A percentile compares a stretch with the other conserved stretches of the same genome.
Conservation (phyloP, 148 eudicot species). For the Amaranthus palmeri region DNA sequence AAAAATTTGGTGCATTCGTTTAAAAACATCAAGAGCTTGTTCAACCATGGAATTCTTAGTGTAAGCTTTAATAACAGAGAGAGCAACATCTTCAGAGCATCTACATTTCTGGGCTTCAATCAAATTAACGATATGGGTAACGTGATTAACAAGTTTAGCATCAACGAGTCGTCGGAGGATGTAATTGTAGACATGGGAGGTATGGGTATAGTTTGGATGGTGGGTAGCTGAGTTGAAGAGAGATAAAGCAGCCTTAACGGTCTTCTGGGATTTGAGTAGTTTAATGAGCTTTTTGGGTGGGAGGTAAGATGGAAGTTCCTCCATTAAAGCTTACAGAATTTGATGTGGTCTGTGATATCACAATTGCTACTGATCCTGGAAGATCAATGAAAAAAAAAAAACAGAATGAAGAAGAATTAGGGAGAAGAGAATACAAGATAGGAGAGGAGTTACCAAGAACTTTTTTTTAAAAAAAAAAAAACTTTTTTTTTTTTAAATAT, state of each 20-base stretch:
- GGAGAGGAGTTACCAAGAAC: no score
- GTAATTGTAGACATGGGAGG: constrained; percentile 53
- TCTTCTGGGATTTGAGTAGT: constrained; percentile 59
- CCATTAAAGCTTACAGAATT: constrained; percentile 23
- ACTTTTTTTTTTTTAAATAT: no score
- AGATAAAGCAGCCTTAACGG: constrained; percentile 45
- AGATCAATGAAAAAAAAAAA: no score
- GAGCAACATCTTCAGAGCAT: constrained; percentile 55
- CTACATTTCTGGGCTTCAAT: constrained; percentile 43
- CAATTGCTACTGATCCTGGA: no score
- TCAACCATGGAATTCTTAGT: constrained; percentile 49
- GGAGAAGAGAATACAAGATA: no score
- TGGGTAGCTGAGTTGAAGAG: constrained; percentile 51
- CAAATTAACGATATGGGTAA: constrained; percentile 39
- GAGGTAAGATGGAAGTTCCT: constrained; percentile 39
- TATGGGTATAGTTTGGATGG: constrained; percentile 38
- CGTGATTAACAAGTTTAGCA: constrained; percentile 35
- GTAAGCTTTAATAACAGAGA: constrained; percentile 54
- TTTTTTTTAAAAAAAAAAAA: no score
- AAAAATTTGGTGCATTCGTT: constrained; percentile 51
- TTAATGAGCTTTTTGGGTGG: constrained; percentile 41
- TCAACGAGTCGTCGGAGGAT: constrained; percentile 58
- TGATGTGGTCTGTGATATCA: no score
- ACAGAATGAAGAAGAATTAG: no score
- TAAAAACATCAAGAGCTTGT: constrained; percentile 47